Evolutionary conservation across 352 stramenopile species (phyloP).

Genomic region (Lagenidium sp.): DNA sequence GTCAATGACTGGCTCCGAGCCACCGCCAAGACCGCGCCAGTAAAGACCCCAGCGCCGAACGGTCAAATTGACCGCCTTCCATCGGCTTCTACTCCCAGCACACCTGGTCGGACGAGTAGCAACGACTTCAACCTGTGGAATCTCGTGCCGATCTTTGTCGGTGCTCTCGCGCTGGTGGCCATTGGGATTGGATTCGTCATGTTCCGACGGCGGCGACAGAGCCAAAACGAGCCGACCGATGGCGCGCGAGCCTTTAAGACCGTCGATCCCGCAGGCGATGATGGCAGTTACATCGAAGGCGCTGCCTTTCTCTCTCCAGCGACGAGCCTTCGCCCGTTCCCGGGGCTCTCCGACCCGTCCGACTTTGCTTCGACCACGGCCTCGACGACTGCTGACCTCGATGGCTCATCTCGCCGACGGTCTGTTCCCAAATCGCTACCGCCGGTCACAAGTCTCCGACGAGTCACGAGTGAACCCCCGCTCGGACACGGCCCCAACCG

Average conservation of each 20-base stretch:
- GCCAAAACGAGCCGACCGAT: too few relatives aligned
- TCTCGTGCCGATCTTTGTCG: slow-evolving; percentile 12
- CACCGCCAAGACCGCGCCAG: too few relatives aligned
- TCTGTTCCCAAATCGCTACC: slow-evolving; percentile 9
- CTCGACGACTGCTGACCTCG: too few relatives aligned
- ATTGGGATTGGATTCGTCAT: slow-evolving; percentile 14
- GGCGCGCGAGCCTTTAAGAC: too few relatives aligned
- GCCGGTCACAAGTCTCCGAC: slow-evolving; percentile 10
- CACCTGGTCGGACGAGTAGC: not conserved
- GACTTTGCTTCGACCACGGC: slow-evolving; percentile 1
- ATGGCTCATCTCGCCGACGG: slow-evolving; percentile 9
- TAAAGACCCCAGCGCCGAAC: too few relatives aligned
- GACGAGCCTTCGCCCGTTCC: slow-evolving; percentile 4
- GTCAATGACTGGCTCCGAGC: not conserved
- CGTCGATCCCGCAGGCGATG: too few relatives aligned
- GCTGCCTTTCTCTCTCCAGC: slow-evolving; percentile 10
- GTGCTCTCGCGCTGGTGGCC: slow-evolving; percentile 6
- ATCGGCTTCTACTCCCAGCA: not conserved
- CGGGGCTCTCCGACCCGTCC: slow-evolving; percentile 1
- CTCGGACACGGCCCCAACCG: not conserved
- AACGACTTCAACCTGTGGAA: slow-evolving; percentile 9
- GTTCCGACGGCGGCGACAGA: slow-evolving; percentile 1
- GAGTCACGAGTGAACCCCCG: slow-evolving; percentile 12
- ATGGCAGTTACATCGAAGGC: too few relatives aligned
- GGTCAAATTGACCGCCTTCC: too few relatives aligned